Percentiles rank a stretch among this genome's conserved stretches.
Evolutionary conservation across 495 filamentous ascomycete genomes (phyloP).

Genomic region (Ramalina intermedia): DNA sequence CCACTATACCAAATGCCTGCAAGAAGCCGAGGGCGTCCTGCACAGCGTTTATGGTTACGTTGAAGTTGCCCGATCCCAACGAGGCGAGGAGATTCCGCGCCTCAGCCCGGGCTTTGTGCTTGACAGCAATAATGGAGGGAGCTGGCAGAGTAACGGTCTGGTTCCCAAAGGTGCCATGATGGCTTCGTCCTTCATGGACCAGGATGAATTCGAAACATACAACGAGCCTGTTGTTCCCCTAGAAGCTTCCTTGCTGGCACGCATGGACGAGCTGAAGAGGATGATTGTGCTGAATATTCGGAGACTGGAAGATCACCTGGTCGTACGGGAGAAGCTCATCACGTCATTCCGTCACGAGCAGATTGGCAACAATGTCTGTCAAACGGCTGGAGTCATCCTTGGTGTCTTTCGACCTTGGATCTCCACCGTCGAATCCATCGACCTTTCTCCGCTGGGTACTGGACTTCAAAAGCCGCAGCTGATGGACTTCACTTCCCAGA

Average conservation of each 20-base stretch:
- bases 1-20: conserved; percentile 82
- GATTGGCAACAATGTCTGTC: conserved; percentile 61
- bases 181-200: conserved; percentile 68
- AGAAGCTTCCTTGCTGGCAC: conserved; percentile 62
- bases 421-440: conserved; percentile 73
- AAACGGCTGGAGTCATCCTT: conserved; percentile 58
- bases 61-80: conserved; percentile 81
- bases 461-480: conserved; percentile 72
- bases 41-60: conserved; percentile 90
- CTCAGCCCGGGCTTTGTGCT: conserved; percentile 82
- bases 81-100: conserved; percentile 78
- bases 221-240: conserved; percentile 59
- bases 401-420: conserved; percentile 82
- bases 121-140: conserved; percentile 67
- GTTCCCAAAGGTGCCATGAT: conserved; percentile 49
- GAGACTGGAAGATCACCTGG: conserved; percentile 72
- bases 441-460: conserved; percentile 58
- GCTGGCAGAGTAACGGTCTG: conserved; percentile 86
- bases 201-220: conserved; percentile 54
- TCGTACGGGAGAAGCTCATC: conserved; percentile 60
- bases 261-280: conserved; percentile 68
- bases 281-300: conserved; percentile 69
- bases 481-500: conserved; percentile 74
- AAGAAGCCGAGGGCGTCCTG: conserved; percentile 90
- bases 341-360: conserved; percentile 53